Base-by-base conservation (phyloP, 2,329 filamentous ascomycete genomes). In the Neurospora sp. region DNA sequence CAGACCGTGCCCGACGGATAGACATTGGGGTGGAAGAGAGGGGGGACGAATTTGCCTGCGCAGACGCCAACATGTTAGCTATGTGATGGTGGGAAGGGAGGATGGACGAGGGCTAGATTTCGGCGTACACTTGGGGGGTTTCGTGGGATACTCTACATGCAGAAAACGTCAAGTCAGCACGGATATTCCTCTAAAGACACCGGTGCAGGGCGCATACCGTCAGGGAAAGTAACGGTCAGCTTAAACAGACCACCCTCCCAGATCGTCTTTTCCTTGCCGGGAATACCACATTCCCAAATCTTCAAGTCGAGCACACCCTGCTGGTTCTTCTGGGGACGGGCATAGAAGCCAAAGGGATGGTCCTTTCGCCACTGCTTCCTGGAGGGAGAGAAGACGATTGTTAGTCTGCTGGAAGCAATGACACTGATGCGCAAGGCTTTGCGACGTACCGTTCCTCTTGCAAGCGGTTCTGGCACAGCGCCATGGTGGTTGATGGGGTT, bases 241-340 rank as follows among this genome's bases (percentile, higher is more conserved):
- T 98, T 99, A 84, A 98, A 98, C 11, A 97, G 83, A 1, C 96
- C 96, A n/a, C 94, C 94, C 77, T 97, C 94, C 96, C 96, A 99
- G 28, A 98, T 89, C 0, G 96, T 99, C 84, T 96, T 96, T 71
- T 97, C 90, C 79, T 97, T 97, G 77, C 96, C 96, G 3, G 96
- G 96, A 62, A 99, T 92, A 62, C 94, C 94, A 77, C 96, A 98
- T 76, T 98, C 94, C 96, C 96, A 99, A 74, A 89, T 88, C 86
- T 97, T 97, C 73, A 99, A 85, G 78, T 99, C 96, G 68, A 98
- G 86, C 1, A 93, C 88, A 69, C 93, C 94, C 74, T 92, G 87
- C 19, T 89, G 81, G 73, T 89, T 94, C 75, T 95, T 91, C 72
- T 90, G 84, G 12, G 96, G 96, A 78, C 94, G 92, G 33, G 96